Percentiles rank a stretch among this genome's conserved stretches.
These are phyloP conservation scores for Quercus ilex DNA, from an alignment of 306 rosid genomes.

Conservation along the genomic window DNA sequence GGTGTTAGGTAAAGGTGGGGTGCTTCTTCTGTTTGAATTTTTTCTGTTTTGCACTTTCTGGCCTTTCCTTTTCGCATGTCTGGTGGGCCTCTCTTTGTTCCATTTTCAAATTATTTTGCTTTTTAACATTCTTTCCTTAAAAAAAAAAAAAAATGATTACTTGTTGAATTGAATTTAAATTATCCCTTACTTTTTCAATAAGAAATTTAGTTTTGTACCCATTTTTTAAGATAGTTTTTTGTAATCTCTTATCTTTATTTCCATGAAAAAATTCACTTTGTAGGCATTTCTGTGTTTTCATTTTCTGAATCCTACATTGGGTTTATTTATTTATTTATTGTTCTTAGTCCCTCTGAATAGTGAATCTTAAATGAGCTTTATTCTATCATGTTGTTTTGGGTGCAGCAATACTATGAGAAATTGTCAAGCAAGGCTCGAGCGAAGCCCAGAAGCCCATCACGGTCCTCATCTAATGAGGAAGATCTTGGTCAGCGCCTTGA, in stretches of 20 bases:
- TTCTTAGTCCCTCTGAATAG: not conserved
- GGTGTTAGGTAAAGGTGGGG: constrained; percentile 38
- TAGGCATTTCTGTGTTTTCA: not conserved
- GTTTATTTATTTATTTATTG: not conserved
- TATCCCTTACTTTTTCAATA: not conserved
- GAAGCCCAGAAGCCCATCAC: constrained; percentile 73
- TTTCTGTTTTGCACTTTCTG: constrained; percentile 9
- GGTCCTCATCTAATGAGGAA: constrained; percentile 66
- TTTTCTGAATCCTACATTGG: not conserved
- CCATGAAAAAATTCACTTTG: too few species aligned
- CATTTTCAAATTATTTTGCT: too few species aligned
- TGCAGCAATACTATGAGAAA: constrained; percentile 72
- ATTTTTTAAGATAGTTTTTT: too few species aligned
- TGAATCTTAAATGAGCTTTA: not conserved
- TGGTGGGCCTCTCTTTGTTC: not conserved
- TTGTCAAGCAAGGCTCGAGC: constrained; percentile 86
- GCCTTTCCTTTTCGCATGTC: constrained; percentile 22
- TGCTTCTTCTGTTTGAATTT: constrained; percentile 23
- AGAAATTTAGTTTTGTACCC: not conserved
- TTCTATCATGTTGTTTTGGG: not conserved
- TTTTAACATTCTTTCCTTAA: too few species aligned
- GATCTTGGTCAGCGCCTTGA: constrained; percentile 82
- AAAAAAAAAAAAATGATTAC: not conserved
- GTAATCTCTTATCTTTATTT: too few species aligned
- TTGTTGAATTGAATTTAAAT: not conserved